Evolutionary conservation across 495 filamentous ascomycete species (phyloP), one percentile per base, ranked within the genome.

Genomic region (Penicillium angulare): DNA sequence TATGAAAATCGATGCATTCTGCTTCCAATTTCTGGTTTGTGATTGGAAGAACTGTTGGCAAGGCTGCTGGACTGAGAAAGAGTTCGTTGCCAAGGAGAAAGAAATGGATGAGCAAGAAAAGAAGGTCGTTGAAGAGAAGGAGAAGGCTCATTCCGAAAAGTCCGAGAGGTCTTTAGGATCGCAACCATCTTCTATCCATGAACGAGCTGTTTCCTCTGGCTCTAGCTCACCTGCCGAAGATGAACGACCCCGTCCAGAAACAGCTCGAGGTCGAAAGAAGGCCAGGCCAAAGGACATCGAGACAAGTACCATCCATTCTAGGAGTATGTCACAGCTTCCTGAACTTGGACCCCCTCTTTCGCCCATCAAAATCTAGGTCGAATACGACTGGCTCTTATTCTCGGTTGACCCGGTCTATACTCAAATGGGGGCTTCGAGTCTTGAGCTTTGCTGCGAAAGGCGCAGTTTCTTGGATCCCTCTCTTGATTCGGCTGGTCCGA

Each of bases 11-110:
- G 90, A 96, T 64, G 79, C 82, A 3, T 91, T 88, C 62, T 92
- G 88, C 71, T 96, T 96, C 77, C 85, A 89, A 43, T 95, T 92
- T 60, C 77, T 96, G 24, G 89, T 96, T 26, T 86, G 87, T 59
- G 85, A 96, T 65, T 96, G 91, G 91, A 81, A 87, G 53, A 85
- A 92, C 40, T 96, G 91, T 73, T 96, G 90, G 90, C 89, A 92
- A 61, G 91, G 91, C 2, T 96, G 91, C 74, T 90, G 83, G 78
- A 95, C 86, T n/a, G 91, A 96, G 63, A 86, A 87, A 50, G 82
- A 84, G 49, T 89, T 77, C 54, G 80, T 91, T 13, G 79, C 86
- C 52, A 75, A 86, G 33, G 91, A 96, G 69, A 88, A 69, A 66
- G 78, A 58, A 53, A 45, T 83, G 85, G 63, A 86, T 18, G 74